Percentiles rank a stretch among this genome's conserved stretches.
Conservation (phyloP, 768 basidiomycete genomes). For the Rickenella mellea region DNA sequence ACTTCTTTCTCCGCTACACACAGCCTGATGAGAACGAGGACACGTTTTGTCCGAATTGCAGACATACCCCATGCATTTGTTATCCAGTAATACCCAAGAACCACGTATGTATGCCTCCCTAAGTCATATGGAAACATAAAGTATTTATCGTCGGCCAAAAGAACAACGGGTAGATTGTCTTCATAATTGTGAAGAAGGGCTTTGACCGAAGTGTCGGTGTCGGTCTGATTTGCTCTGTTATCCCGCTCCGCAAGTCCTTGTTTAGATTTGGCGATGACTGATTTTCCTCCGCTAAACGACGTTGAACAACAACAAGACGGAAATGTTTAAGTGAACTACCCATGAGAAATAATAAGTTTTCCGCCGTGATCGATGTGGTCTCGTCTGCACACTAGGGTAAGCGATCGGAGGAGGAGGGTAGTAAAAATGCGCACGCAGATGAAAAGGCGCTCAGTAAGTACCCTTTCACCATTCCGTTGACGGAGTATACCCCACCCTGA, state of each 20-base stretch:
- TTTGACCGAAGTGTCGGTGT: conserved; percentile 60
- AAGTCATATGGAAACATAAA: conserved; percentile 65
- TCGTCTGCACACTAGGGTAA: conserved; percentile 34
- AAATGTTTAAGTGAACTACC: conserved; percentile 35
- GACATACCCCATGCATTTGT: conserved; percentile 58
- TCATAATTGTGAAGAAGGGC: conserved; percentile 53
- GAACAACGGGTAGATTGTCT: conserved; percentile 48
- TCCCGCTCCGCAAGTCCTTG: conserved; percentile 22
- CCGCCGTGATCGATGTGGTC: conserved; percentile 60
- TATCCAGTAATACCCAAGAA: conserved; percentile 67
- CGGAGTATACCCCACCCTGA: conserved; percentile 71
- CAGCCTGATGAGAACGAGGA: conserved; percentile 5
- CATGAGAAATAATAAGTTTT: conserved; percentile 73
- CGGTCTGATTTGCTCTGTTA: conserved; percentile 56
- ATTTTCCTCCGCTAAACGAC: conserved; percentile 53
- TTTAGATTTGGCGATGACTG: conserved; percentile 51
- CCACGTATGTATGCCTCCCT: conserved; percentile 39
- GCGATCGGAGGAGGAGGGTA: conserved; percentile 5
- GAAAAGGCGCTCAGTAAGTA: conserved; percentile 70
- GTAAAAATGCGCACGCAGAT: conserved; percentile 38
- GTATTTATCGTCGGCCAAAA: conserved; percentile 72
- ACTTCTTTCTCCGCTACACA: conserved; percentile 54
- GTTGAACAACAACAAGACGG: neutral
- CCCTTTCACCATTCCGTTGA: conserved; percentile 52
- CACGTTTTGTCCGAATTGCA: conserved; percentile 6